Base-by-base conservation (phyloP, 345 rosid genomes). In the Sisymbrium altissimum region DNA sequence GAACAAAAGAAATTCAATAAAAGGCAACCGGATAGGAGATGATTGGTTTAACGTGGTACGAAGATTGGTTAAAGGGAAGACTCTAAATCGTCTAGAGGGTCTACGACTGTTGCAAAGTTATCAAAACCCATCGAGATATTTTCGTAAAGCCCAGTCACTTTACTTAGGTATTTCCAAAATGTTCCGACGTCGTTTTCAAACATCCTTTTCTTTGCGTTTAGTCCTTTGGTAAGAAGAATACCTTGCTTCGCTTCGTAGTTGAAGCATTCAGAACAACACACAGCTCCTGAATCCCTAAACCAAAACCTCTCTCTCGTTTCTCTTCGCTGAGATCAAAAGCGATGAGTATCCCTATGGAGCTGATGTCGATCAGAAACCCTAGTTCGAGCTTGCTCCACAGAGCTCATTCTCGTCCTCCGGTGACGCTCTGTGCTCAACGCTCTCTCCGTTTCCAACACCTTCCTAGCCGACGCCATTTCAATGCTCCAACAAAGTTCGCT, bases 311-410 rank as follows among this genome's bases (percentile, higher is more conserved):
- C 35, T 62, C 44, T 27, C 29, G 30, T 15, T 35, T 61, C 50
- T 60, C 73, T 56, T 44, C 59, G 50, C 66, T 58, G 17, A 52
- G 17, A 32, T 32, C 68, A 14, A 27, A n/a, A 52, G 19, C 40
- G 27, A 79, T 70, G 69, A 74, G 79, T 75, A 76, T 70, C 35
- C 64, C 75, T 32, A 64, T 81, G 74, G 83, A 79, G 62, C 58
- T 81, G 57, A 32, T 79, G n/a, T 81, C 86, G 0, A 71, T 82
- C 76, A 78, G 71, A 75, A 70, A 13, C 77, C 81, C 75, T 73
- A 82, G 70, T 59, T 76, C 80, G 3, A 75, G 56, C 69, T 73
- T 72, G 3, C 64, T 57, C 23, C 67, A 63, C 64, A 45, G 49
- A 50, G n/a, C 68, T 58, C 67, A 62, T 9, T 63, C 80, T 36